These are phyloP conservation scores for Chondrus crispus DNA, from an alignment of 23 red algal genomes.

Conservation along the genomic window DNA sequence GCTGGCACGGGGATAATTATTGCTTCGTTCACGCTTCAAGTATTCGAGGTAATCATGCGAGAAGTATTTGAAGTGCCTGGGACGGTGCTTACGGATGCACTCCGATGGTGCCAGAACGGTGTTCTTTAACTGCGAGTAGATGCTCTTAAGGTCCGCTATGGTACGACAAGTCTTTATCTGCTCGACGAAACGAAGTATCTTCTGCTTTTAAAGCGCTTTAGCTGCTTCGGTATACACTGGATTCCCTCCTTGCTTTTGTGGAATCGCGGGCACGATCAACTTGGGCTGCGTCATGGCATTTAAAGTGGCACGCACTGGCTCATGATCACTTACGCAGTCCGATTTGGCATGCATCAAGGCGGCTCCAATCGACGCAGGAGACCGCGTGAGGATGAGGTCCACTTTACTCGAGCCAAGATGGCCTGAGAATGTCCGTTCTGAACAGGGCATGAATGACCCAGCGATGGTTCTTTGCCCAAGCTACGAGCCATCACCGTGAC, in stretches of 20 bases:
- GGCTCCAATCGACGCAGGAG: background rate
- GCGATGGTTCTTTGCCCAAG: background rate
- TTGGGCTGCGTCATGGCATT: background rate
- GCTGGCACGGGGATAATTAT: too few relatives aligned
- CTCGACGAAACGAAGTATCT: background rate
- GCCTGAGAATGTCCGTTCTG: background rate
- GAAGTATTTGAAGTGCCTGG: too few relatives aligned
- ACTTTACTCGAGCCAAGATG: background rate
- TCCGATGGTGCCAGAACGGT: background rate
- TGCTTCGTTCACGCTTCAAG: too few relatives aligned
- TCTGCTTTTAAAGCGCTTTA: background rate
- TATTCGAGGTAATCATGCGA: too few relatives aligned
- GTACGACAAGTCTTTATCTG: background rate
- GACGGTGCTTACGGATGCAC: too few relatives aligned
- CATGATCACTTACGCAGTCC: background rate
- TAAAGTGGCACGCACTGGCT: background rate
- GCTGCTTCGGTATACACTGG: background rate
- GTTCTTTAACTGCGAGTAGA: background rate
- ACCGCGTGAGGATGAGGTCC: background rate
- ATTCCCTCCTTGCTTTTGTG: background rate
- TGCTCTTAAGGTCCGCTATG: background rate
- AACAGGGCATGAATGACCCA: background rate
- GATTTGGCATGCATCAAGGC: background rate
- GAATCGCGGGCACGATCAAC: background rate
- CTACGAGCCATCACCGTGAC: background rate